A percentile compares a stretch with the other conserved stretches of the same genome.
Evolutionary conservation across 2,329 filamentous ascomycete genomes (phyloP).

Genomic region (Aspergillus fumigatiaffinis): DNA sequence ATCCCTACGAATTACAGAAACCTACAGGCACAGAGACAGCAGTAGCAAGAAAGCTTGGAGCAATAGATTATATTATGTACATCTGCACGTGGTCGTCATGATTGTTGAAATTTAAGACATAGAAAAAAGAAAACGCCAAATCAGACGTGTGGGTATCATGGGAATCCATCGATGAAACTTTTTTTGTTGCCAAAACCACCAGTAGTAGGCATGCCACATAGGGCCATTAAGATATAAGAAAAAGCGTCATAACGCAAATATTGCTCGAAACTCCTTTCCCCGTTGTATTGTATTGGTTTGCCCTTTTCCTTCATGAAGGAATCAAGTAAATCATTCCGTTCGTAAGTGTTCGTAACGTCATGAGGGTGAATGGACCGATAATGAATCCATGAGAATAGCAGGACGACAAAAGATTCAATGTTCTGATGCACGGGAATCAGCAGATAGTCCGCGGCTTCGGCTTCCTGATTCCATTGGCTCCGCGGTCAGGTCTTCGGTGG

Average conservation of each 20-base stretch:
- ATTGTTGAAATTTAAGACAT: not conserved
- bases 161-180: not conserved
- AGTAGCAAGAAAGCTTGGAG: not conserved
- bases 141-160: not conserved
- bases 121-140: slow-evolving; percentile 2
- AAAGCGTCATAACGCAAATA: not conserved
- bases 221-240: not conserved
- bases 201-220: not conserved
- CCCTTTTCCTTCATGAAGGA: not conserved
- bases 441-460: slow-evolving; percentile 13
- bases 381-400: not conserved
- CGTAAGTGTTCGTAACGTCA: slow-evolving; percentile 13
- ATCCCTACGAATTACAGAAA: not conserved
- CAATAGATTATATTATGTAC: not conserved
- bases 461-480: slow-evolving; percentile 10
- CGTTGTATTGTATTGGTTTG: not conserved
- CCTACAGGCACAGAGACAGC: not conserved
- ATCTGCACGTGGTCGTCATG: not conserved
- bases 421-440: slow-evolving; percentile 9
- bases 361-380: slow-evolving; percentile 1
- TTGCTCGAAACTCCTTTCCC: not conserved
- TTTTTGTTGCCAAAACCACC: not conserved
- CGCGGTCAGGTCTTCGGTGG: slow-evolving; percentile 28
- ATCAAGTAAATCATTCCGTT: slow-evolving; percentile 8
- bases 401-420: not conserved